Conservation (phyloP, 78 protist genomes). For the Dictyostelium firmibasis region DNA sequence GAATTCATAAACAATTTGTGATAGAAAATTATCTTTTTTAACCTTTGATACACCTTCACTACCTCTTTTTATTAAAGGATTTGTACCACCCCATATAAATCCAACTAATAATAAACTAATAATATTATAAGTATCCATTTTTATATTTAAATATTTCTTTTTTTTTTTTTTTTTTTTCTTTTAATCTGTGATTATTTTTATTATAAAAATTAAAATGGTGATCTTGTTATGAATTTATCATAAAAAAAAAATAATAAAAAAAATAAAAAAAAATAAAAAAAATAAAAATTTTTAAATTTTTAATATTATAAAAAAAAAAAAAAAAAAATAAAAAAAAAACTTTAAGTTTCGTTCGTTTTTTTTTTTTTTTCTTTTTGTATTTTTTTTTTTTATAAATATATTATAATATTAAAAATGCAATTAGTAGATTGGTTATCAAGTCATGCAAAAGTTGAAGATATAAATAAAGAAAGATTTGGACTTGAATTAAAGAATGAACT, state of each 20-base stretch:
- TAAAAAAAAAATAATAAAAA: neutral
- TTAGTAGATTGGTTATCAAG: neutral
- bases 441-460: neutral
- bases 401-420: no score
- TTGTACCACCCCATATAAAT: slow-evolving; percentile 81
- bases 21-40: neutral
- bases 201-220: neutral
- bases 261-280: no score
- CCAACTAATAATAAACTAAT: slow-evolving; percentile 62
- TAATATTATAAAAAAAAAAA: no score
- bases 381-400: neutral
- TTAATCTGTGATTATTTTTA: neutral
- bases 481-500: neutral
- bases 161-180: neutral
- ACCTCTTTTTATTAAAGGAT: slow-evolving; percentile 75
- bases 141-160: neutral
- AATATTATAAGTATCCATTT: slow-evolving; percentile 18
- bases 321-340: no score
- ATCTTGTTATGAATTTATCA: no score
- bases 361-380: neutral
- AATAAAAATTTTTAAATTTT: no score
- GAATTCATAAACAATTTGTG: slow-evolving; percentile 43
- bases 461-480: neutral
- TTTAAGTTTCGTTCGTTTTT: neutral
- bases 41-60: slow-evolving; percentile 62